These are phyloP conservation scores for Aureobasidium sp. DNA, from an alignment of 2,329 filamentous ascomycete species.

Conservation along the genomic window DNA sequence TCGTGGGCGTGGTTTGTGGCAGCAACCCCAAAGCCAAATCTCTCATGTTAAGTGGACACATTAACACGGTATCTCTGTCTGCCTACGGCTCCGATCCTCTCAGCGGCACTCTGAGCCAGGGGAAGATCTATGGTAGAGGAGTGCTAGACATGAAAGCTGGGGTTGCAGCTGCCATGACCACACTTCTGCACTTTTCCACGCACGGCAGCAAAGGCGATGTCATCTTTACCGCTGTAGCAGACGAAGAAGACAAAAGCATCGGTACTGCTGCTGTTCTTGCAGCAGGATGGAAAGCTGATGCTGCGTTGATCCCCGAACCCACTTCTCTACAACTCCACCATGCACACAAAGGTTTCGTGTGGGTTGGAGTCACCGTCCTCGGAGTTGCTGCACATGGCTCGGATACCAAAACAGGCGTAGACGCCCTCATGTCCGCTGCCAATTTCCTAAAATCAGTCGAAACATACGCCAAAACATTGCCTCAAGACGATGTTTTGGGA, in stretches of 20 bases:
- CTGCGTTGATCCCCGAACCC: not conserved
- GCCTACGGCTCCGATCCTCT: not conserved
- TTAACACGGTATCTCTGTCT: not conserved
- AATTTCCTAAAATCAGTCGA: not conserved
- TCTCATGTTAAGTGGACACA: not conserved
- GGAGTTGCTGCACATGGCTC: slow-evolving; percentile 4
- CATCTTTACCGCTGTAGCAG: not conserved
- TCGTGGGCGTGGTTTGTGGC: not conserved
- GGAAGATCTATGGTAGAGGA: not conserved
- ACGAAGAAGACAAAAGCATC: not conserved
- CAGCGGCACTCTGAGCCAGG: not conserved
- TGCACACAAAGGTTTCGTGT: slow-evolving; percentile 10
- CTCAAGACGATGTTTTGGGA: not conserved
- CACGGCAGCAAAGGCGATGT: not conserved
- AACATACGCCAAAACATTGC: not conserved
- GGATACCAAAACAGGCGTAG: not conserved
- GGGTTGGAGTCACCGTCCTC: not conserved
- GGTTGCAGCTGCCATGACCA: slow-evolving; percentile 5
- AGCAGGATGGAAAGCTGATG: slow-evolving; percentile 9
- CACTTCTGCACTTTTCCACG: not conserved
- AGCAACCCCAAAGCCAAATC: not conserved
- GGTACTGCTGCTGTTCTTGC: not conserved
- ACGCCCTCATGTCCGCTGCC: not conserved
- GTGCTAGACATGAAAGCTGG: slow-evolving; percentile 9
- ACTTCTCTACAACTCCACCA: not conserved